A percentile compares a stretch with the other conserved stretches of the same genome.
Evolutionary conservation across 1,284 basidiomycete genomes (phyloP).

Genomic region (Schizopora paradoxa): DNA sequence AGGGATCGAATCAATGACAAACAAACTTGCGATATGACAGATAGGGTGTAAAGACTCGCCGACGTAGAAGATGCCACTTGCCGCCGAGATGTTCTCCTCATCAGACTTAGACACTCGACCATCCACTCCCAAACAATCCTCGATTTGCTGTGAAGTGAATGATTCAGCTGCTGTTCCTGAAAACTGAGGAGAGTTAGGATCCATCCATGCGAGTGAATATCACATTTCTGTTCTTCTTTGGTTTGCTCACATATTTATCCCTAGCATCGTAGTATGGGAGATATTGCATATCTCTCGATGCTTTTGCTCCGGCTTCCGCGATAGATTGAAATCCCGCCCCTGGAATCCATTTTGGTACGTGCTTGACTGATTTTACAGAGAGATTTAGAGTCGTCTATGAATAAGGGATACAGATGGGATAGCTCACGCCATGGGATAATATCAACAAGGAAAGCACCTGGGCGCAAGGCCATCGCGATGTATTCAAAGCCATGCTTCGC

Average conservation of each 20-base stretch:
- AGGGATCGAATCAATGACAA: too few relatives aligned
- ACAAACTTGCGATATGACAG: too few relatives aligned
- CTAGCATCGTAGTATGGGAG: too few relatives aligned
- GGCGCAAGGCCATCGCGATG: too few relatives aligned
- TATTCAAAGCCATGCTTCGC: constrained; percentile 15
- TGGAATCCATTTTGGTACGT: constrained; percentile 11
- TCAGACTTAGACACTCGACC: not conserved
- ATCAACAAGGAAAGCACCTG: constrained; percentile 13
- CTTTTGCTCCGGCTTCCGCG: too few relatives aligned
- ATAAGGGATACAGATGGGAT: not conserved
- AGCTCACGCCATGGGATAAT: not conserved
- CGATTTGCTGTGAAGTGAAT: constrained; percentile 10
- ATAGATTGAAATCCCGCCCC: constrained; percentile 11
- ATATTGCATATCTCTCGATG: too few relatives aligned
- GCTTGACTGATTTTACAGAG: constrained; percentile 2
- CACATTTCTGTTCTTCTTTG: too few relatives aligned
- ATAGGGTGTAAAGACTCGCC: too few relatives aligned
- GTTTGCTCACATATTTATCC: too few relatives aligned
- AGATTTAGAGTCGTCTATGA: constrained; percentile 8
- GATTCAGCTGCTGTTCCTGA: constrained; percentile 10
- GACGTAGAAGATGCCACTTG: constrained; percentile 5
- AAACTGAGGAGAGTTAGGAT: constrained; percentile 4
- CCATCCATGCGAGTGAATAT: too few relatives aligned
- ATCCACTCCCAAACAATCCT: constrained; percentile 1
- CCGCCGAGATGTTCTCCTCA: constrained; percentile 10